Conservation (phyloP, 306 rosid species). For the Quercus bicolor region DNA sequence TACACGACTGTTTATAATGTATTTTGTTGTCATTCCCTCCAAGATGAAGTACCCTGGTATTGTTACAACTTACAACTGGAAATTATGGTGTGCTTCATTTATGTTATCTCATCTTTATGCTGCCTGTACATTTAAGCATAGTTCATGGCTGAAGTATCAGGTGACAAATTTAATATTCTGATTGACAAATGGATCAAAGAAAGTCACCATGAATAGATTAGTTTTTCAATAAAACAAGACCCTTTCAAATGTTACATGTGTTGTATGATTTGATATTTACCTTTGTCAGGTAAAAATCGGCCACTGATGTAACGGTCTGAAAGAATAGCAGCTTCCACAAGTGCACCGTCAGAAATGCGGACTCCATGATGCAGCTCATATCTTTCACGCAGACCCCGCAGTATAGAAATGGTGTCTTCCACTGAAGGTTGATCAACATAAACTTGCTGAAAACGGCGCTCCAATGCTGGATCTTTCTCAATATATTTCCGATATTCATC, state of each 20-base stretch:
- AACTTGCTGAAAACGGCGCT: constrained; percentile 98
- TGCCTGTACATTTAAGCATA: not conserved
- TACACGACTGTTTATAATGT: not conserved
- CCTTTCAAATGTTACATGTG: not conserved
- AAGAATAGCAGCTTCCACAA: constrained; percentile 93
- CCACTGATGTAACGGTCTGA: constrained; percentile 99
- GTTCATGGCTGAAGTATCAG: not conserved
- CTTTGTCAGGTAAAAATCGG: constrained; percentile 96
- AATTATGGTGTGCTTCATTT: not conserved
- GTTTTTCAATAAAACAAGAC: not conserved
- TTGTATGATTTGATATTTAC: constrained; percentile 31
- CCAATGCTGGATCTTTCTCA: constrained; percentile 98
- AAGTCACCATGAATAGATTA: constrained; percentile 6
- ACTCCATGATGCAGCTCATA: constrained; percentile 98
- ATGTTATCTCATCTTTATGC: constrained; percentile 1
- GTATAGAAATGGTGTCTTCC: constrained; percentile 81
- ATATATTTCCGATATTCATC: constrained; percentile 94
- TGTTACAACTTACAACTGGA: not conserved
- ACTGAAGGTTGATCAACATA: constrained; percentile 95
- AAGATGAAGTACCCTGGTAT: not conserved
- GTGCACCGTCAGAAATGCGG: constrained; percentile 94
- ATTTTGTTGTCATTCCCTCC: not conserved
- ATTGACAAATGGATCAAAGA: not conserved
- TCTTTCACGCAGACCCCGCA: constrained; percentile 94
- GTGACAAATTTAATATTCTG: not conserved